Conservation (phyloP, 2,329 filamentous ascomycete species). For the Sphaceloma murrayae region DNA sequence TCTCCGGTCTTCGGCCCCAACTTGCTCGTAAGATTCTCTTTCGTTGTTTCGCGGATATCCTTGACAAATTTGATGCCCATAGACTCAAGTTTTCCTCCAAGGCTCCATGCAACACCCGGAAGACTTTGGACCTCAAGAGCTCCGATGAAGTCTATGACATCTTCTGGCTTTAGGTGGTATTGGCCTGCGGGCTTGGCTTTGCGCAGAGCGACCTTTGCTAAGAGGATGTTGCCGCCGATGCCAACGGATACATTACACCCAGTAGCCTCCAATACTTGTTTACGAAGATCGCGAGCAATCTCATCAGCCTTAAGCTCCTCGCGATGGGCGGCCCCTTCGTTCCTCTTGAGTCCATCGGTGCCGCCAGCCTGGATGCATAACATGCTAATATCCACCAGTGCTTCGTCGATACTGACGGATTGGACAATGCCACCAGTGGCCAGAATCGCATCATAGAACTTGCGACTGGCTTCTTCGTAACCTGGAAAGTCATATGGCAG, state of each 20-base stretch:
- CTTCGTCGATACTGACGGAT: conserved; percentile 95
- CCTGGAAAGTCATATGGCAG: conserved; percentile 92
- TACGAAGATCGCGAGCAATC: conserved; percentile 58
- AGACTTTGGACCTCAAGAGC: conserved; percentile 69
- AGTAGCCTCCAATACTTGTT: conserved; percentile 62
- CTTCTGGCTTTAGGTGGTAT: conserved; percentile 74
- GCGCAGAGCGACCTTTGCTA: conserved; percentile 81
- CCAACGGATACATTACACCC: conserved; percentile 85
- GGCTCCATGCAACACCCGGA: conserved; percentile 86
- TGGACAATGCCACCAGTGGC: conserved; percentile 74
- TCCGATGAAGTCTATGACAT: conserved; percentile 66
- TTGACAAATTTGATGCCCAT: conserved; percentile 73
- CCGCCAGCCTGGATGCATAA: conserved; percentile 57
- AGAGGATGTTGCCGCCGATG: conserved; percentile 80
- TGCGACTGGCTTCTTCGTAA: conserved; percentile 81
- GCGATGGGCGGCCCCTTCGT: conserved; percentile 60
- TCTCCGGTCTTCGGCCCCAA: conserved; percentile 89
- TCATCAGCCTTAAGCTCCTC: conserved; percentile 72
- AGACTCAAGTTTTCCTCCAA: conserved; percentile 78
- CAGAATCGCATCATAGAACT: conserved; percentile 80
- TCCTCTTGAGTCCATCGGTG: conserved; percentile 54
- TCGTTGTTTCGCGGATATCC: conserved; percentile 68
- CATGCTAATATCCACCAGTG: conserved; percentile 70
- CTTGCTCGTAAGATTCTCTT: conserved; percentile 61
- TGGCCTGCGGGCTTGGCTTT: conserved; percentile 94